Base-by-base conservation (phyloP, 306 rosid genomes). In the Citrullus colocynthis region DNA sequence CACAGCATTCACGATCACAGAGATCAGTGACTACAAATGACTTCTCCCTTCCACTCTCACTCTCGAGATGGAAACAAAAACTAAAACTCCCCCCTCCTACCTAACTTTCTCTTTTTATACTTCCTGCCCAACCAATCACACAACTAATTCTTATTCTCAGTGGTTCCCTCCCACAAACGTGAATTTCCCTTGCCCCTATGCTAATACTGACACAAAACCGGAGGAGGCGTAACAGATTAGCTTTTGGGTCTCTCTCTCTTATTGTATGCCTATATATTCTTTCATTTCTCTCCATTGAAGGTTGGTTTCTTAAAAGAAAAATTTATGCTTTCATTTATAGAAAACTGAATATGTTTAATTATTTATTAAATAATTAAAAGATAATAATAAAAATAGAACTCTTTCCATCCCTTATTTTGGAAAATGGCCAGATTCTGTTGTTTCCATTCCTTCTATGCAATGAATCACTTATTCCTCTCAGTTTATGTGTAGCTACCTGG, bases 401-500 rank as follows among this genome's bases (percentile, higher is more conserved):
- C 24, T 71, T 69, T 30, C 28, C 9, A 8, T 30, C 77, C 16
- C 14, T 51, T 49, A 72, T 48, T 48, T 48, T 52, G 57, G 57
- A 16, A 6, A 52, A 6, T 24, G 76, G 28, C 7, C 28, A 49
- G 5, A 48, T 28, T 30, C 44, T 30, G 28, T 72, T 74, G 62
- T 34, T 52, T 52, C 49, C 49, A 51, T 54, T 17, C 60, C 48
- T 18, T 52, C 11, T 34, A 5, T 30, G 48, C 48, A 74, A 49
- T 10, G 49, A 12, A 28, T 81, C 56, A 49, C 71, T 83, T 59
- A 78, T 84, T 80, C 76, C 44, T 76, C 59, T 61, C 17, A n/a
- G 48, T 79, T 79, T 75, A 24, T 30, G 49, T 88, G 85, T 88
- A 92, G 98, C 70, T 91, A 88, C 80, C 82, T 89, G 78, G 80